phyloP scores from a whole-genome alignment of 2,329 filamentous ascomycete species.

The Exophiala sideris region DNA sequence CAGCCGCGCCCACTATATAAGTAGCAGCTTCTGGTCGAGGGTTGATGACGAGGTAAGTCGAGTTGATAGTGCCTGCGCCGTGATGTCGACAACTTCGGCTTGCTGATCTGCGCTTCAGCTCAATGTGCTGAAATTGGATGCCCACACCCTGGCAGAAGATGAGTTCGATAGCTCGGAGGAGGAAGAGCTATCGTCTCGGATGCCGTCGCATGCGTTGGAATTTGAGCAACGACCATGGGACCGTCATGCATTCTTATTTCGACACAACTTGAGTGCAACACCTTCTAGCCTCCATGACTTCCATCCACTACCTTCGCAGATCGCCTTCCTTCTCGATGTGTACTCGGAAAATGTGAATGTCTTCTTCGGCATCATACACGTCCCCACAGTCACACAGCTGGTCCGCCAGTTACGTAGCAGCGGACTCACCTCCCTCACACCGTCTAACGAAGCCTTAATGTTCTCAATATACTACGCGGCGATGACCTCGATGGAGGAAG shows the following conservation, averaged over 20 bases:
- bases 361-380: conserved; percentile 32
- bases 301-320: conserved; percentile 53
- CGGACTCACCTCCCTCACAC: conserved; percentile 35
- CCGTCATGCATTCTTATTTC: conserved; percentile 53
- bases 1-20: conserved; percentile 56
- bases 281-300: conserved; percentile 39
- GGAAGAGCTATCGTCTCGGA: conserved; percentile 32
- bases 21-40: conserved; percentile 59
- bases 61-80: not conserved
- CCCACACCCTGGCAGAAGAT: conserved; percentile 34
- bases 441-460: conserved; percentile 45
- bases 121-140: conserved; percentile 40
- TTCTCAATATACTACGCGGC: conserved; percentile 53
- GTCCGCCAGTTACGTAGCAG: conserved; percentile 36
- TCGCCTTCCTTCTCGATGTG: conserved; percentile 52
- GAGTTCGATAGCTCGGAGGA: conserved; percentile 37
- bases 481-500: conserved; percentile 55
- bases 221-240: conserved; percentile 43
- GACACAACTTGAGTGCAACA: conserved; percentile 37
- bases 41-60: conserved; percentile 56
- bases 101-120: conserved; percentile 36
- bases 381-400: conserved; percentile 32
- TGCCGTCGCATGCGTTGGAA: conserved; percentile 35
- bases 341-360: conserved; percentile 54
- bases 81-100: conserved; percentile 8